Conservation (phyloP, 1,139 yeast species). For the Candida buenavistaensis region DNA sequence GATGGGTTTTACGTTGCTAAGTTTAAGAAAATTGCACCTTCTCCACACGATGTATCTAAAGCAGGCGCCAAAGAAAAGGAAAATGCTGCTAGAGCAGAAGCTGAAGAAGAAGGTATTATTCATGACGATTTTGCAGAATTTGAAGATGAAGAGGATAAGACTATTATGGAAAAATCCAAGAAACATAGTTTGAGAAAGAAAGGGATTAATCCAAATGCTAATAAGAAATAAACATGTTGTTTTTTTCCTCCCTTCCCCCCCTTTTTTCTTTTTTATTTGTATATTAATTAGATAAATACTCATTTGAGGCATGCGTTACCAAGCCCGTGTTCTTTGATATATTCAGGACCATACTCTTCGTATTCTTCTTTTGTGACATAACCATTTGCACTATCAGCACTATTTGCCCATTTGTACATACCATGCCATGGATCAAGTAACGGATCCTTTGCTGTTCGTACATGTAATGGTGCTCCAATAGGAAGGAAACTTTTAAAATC, state of each 20-base stretch:
- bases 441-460: slow-evolving; percentile 68
- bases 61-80: slow-evolving; percentile 92
- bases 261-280: neutral
- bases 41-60: slow-evolving; percentile 79
- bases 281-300: neutral
- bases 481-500: slow-evolving; percentile 79
- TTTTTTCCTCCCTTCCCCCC: neutral
- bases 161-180: slow-evolving; percentile 71
- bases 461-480: slow-evolving; percentile 58
- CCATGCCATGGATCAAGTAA: slow-evolving; percentile 89
- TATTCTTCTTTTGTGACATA: slow-evolving; percentile 71
- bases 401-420: slow-evolving; percentile 76
- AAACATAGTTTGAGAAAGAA: slow-evolving; percentile 72
- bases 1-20: slow-evolving; percentile 99
- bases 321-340: slow-evolving; percentile 81
- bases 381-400: slow-evolving; percentile 44
- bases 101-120: slow-evolving; percentile 77
- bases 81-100: slow-evolving; percentile 73
- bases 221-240: slow-evolving; percentile 11
- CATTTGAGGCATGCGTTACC: slow-evolving; percentile 53
- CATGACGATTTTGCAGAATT: slow-evolving; percentile 84
- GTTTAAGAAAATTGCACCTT: slow-evolving; percentile 85
- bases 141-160: slow-evolving; percentile 73
- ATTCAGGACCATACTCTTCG: slow-evolving; percentile 86
- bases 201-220: slow-evolving; percentile 70